These are phyloP conservation scores for Eleusine indica DNA, from an alignment of 176 grass and related monocot genomes.

Conservation along the genomic window DNA sequence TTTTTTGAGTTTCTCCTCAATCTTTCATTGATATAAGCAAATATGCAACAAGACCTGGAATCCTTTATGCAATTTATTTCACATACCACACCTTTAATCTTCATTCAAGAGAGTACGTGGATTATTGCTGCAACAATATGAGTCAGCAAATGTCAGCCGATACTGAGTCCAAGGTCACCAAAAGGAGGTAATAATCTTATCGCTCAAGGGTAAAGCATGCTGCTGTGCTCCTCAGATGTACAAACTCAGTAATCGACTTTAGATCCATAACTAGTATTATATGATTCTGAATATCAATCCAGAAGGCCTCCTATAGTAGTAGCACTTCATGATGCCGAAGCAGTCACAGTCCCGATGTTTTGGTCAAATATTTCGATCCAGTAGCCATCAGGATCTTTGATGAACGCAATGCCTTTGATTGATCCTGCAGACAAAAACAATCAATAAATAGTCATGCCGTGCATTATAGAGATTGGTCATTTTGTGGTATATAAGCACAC, in stretches of 20 bases:
- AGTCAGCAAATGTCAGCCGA: neutral
- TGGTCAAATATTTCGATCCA: slow-evolving; percentile 98
- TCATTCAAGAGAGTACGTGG: neutral
- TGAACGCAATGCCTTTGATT: slow-evolving; percentile 98
- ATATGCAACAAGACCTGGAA: neutral
- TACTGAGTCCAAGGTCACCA: neutral
- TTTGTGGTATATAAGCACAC: neutral
- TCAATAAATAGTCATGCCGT: neutral
- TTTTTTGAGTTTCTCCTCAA: neutral
- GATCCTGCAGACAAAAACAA: slow-evolving; percentile 53
- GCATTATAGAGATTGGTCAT: neutral
- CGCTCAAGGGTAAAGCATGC: neutral
- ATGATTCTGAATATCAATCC: neutral
- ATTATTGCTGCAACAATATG: neutral
- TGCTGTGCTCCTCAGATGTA: neutral
- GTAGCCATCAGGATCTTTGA: slow-evolving; percentile 98
- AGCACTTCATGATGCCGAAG: slow-evolving; percentile 50
- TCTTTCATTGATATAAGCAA: neutral
- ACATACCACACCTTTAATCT: neutral
- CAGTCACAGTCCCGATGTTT: slow-evolving; percentile 57
- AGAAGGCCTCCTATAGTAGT: neutral
- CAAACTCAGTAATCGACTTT: too few relatives aligned
- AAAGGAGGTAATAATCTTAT: neutral
- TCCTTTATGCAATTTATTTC: neutral
- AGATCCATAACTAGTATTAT: neutral